Evolutionary conservation across 257 asterid species (phyloP).

Genomic region (Jasminum sambac): DNA sequence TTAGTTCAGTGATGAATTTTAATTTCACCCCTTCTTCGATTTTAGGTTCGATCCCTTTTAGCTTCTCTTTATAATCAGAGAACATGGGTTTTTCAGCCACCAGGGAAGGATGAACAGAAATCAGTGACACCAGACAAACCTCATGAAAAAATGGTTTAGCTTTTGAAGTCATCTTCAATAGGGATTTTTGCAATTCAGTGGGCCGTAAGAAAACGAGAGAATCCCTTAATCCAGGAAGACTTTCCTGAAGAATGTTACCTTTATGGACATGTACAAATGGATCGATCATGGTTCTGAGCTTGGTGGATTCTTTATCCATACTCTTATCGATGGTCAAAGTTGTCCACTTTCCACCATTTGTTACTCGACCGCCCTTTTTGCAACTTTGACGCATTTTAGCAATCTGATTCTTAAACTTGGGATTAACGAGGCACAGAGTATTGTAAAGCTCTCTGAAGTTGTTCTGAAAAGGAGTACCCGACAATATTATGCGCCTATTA

Average conservation of each 20-base stretch:
- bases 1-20: slow-evolving; percentile 49
- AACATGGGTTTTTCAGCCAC: slow-evolving; percentile 37
- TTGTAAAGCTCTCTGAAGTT: slow-evolving; percentile 62
- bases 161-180: slow-evolving; percentile 23
- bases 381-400: not conserved
- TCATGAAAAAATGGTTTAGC: slow-evolving; percentile 28
- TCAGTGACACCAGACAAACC: slow-evolving; percentile 44
- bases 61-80: slow-evolving; percentile 7
- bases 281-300: slow-evolving; percentile 47
- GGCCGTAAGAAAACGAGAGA: slow-evolving; percentile 50
- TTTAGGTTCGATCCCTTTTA: slow-evolving; percentile 27
- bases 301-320: slow-evolving; percentile 30
- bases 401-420: slow-evolving; percentile 34
- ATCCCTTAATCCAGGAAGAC: slow-evolving; percentile 65
- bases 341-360: slow-evolving; percentile 35
- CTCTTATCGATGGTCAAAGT: slow-evolving; percentile 36
- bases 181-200: slow-evolving; percentile 45
- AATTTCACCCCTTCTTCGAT: slow-evolving; percentile 64
- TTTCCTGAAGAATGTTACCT: slow-evolving; percentile 52
- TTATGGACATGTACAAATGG: slow-evolving; percentile 67
- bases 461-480: slow-evolving; percentile 90
- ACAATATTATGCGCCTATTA: slow-evolving; percentile 59
- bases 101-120: slow-evolving; percentile 72
- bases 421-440: slow-evolving; percentile 65
- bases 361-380: slow-evolving; percentile 7